Percentiles rank a stretch among this genome's conserved stretches.
Conservation (phyloP, 345 rosid genomes). For the Jatropha curcas region DNA sequence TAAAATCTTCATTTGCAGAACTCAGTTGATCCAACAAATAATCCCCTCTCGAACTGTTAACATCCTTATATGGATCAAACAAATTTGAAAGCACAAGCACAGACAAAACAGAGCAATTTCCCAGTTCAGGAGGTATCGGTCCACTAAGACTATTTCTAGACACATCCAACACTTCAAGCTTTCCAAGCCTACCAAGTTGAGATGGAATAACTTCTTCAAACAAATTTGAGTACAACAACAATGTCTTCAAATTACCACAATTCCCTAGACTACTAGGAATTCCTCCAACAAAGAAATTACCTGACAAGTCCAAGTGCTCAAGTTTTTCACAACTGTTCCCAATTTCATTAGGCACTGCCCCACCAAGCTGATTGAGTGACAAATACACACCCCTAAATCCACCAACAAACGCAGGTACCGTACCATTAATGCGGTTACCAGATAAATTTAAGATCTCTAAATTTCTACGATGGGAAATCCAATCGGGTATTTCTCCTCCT, state of each 20-base stretch:
- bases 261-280: constrained; percentile 72
- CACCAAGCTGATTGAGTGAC: constrained; percentile 57
- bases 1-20: constrained; percentile 60
- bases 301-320: constrained; percentile 86
- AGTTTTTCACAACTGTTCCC: constrained; percentile 69
- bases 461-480: constrained; percentile 35
- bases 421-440: constrained; percentile 72
- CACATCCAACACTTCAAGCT: constrained; percentile 83
- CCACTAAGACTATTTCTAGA: constrained; percentile 84
- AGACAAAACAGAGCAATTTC: constrained; percentile 63
- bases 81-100: constrained; percentile 74
- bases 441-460: constrained; percentile 74
- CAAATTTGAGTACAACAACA: constrained; percentile 70
- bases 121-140: constrained; percentile 67
- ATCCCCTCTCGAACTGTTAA: constrained; percentile 40
- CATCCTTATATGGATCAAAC: constrained; percentile 46
- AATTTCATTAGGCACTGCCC: constrained; percentile 57
- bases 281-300: constrained; percentile 61
- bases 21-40: constrained; percentile 35
- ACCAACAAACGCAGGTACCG: constrained; percentile 68
- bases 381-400: constrained; percentile 61
- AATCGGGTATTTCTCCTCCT: constrained; percentile 58
- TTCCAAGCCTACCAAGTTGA: constrained; percentile 64
- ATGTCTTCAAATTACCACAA: constrained; percentile 53
- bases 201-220: constrained; percentile 73